Conservation (phyloP, 2,329 filamentous ascomycete genomes). For the Uncinocarpus reesii region DNA sequence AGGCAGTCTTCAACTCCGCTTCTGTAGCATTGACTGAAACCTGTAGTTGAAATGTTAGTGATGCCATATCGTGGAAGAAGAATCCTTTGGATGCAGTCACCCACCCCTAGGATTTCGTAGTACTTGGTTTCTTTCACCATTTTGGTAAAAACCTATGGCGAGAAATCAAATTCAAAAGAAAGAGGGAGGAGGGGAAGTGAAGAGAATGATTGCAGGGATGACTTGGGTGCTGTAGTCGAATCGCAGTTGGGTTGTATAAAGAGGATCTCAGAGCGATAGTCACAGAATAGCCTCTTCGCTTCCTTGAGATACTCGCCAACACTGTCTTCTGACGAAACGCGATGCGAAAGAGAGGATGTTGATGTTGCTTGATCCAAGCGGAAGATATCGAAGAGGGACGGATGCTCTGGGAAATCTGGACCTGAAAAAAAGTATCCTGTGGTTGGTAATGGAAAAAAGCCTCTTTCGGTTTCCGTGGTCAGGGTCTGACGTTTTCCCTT, state of each 20-base stretch:
- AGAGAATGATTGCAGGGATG: background rate
- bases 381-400: constrained; percentile 1
- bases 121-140: constrained; percentile 45
- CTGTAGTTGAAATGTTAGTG: constrained; percentile 37
- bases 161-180: constrained; percentile 16
- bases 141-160: constrained; percentile 24
- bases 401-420: constrained; percentile 4
- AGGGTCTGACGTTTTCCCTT: background rate
- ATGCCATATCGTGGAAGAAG: background rate
- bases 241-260: background rate
- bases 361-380: constrained; percentile 8
- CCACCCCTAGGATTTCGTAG: constrained; percentile 41
- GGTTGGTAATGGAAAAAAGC: constrained; percentile 10
- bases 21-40: constrained; percentile 71
- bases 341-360: constrained; percentile 16
- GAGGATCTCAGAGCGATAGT: too few species aligned
- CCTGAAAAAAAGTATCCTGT: constrained; percentile 8
- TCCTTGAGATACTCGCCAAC: background rate
- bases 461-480: constrained; percentile 8
- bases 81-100: constrained; percentile 12
- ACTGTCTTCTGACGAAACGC: background rate
- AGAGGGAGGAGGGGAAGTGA: constrained; percentile 15
- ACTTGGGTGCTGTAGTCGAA: background rate
- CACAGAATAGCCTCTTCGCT: too few species aligned
- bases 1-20: constrained; percentile 82